Conservation (phyloP, 176 grass and related monocot species). For the Raddia distichophylla region DNA sequence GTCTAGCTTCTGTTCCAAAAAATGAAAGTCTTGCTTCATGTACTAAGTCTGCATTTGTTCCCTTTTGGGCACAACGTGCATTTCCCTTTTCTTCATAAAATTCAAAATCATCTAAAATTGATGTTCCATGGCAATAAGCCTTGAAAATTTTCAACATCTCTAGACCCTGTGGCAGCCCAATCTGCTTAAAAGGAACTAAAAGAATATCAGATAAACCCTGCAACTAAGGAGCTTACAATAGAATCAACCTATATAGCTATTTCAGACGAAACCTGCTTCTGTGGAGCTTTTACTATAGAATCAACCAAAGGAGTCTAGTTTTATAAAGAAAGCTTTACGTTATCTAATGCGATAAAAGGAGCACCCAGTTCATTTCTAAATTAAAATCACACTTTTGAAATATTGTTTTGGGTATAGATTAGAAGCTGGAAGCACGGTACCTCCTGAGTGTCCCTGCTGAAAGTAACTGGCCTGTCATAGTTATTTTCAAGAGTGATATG, state of each 20-base stretch:
- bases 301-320: not conserved
- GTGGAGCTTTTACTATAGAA: conserved; percentile 7
- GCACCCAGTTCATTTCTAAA: conserved; percentile 17
- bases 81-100: conserved; percentile 66
- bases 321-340: conserved; percentile 8
- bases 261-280: not conserved
- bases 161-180: conserved; percentile 73
- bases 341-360: not conserved
- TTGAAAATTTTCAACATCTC: conserved; percentile 81
- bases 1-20: conserved; percentile 31
- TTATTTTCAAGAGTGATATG: conserved; percentile 94
- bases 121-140: conserved; percentile 44
- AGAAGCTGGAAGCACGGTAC: conserved; percentile 41
- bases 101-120: conserved; percentile 68
- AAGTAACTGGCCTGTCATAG: conserved; percentile 67
- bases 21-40: conserved; percentile 20
- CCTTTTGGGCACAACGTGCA: conserved; percentile 29
- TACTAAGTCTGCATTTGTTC: conserved; percentile 28
- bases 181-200: conserved; percentile 46
- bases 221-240: conserved; percentile 7
- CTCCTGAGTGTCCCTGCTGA: conserved; percentile 91
- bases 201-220: not conserved
- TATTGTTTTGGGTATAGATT: not conserved
- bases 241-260: not conserved
- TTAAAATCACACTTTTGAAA: not conserved